phyloP scores from a whole-genome alignment of 345 rosid species.

The Cardamine occulta region DNA sequence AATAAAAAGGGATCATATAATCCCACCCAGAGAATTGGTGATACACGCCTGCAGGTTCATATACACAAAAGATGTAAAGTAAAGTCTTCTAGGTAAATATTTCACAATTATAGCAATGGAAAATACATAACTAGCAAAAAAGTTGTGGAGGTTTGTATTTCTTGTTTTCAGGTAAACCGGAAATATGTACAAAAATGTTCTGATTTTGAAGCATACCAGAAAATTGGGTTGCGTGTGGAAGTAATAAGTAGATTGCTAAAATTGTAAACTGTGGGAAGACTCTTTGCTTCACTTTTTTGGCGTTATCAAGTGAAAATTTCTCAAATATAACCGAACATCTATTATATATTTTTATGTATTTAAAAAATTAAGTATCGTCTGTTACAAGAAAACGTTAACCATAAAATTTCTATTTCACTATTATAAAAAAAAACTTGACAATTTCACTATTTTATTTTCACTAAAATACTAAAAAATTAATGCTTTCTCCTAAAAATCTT shows the following conservation, averaged over 20 bases:
- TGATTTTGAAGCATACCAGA: slow-evolving; percentile 20
- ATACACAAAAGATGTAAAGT: slow-evolving; percentile 15
- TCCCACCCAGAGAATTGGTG: neutral
- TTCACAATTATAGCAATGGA: slow-evolving; percentile 32
- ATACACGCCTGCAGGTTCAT: slow-evolving; percentile 17
- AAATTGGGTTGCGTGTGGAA: slow-evolving; percentile 16
- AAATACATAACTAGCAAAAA: slow-evolving; percentile 11
- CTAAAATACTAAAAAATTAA: neutral
- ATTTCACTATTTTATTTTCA: no score
- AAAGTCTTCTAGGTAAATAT: slow-evolving; percentile 8
- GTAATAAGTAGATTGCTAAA: slow-evolving; percentile 29
- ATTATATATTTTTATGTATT: neutral
- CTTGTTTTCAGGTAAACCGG: neutral
- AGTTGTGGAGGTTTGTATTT: slow-evolving; percentile 1
- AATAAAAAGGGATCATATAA: slow-evolving; percentile 9
- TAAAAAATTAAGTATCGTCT: neutral
- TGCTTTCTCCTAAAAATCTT: neutral
- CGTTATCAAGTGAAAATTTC: slow-evolving; percentile 23
- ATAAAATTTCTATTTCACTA: neutral
- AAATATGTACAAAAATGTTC: neutral
- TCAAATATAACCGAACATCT: slow-evolving; percentile 7
- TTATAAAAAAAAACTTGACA: no score
- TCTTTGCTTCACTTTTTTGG: slow-evolving; percentile 38
- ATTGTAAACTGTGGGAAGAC: slow-evolving; percentile 18
- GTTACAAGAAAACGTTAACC: neutral